Evolutionary conservation across 768 basidiomycete species (phyloP), one percentile per base, ranked within the genome.

Genomic region (Suillus subalutaceus): DNA sequence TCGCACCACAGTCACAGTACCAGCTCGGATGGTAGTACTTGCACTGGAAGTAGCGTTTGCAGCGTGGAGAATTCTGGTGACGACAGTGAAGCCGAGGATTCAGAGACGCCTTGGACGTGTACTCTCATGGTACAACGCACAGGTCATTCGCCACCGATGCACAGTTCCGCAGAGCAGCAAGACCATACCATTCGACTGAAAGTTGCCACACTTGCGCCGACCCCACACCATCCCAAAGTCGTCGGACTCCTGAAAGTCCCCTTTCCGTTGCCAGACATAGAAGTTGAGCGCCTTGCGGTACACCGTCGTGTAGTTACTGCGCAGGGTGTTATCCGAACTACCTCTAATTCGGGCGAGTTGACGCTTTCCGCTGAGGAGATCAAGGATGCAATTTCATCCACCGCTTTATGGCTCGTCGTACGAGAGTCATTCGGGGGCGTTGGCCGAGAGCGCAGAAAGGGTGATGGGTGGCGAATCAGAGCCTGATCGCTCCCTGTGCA

Each of bases 71-170:
- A 89, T 58, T 84, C 85, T 2, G 93, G 84, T 0, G 89, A 91
- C 18, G 94, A 96, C 55, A 94, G 92, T 66, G 97, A 99, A 69
- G 93, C 96, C 0, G 96, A 99, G 74, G 97, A 98, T 73, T 94
- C 93, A 53, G 96, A 99, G 77, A 96, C 94, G 30, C 95, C 97
- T 0, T 99, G 96, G 96, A 88, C 90, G 56, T 98, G 96, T 73
- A 88, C 87, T n/a, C 82, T 95, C 69, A 86, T 89, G 66, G 80
- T 91, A 41, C 85, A 89, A 26, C 79, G 85, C 30, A 73, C 82
- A 40, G 77, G 70, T 12, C 64, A 71, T 55, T 9, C 52, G 40
- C 62, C 70, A 23, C 64, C 65, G 55, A 48, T 68, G 60, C 60
- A 63, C 43, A 64, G 38, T 23, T 38, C 63, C 61, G 41, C 62